A percentile compares a stretch with the other conserved stretches of the same genome.
Conservation (phyloP, 176 grass and related monocot species). For the Aegilops umbellulata region DNA sequence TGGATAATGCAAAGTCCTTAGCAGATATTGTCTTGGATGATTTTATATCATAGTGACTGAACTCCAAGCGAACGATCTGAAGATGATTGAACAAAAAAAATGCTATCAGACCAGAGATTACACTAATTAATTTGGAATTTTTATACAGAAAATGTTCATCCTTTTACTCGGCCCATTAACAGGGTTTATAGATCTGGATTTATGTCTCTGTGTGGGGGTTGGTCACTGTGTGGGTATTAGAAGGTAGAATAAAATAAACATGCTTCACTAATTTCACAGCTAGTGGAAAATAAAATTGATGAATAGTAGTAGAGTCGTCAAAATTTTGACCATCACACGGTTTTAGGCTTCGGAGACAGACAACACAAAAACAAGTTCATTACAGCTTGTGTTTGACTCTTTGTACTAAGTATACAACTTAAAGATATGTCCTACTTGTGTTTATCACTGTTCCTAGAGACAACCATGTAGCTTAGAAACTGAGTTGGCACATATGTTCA, state of each 20-base stretch:
- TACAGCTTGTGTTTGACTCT: neutral
- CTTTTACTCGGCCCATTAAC: neutral
- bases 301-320: neutral
- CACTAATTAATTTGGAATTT: neutral
- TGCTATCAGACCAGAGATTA: neutral
- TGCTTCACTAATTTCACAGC: neutral
- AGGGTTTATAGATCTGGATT: neutral
- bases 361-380: neutral
- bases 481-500: neutral
- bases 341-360: neutral
- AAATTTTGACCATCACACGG: neutral
- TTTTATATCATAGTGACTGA: slow-evolving; percentile 87
- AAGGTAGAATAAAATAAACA: slow-evolving; percentile 3
- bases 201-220: neutral
- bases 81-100: neutral
- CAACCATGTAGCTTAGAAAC: neutral
- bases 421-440: neutral
- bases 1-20: slow-evolving; percentile 93
- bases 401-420: neutral
- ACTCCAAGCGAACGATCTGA: slow-evolving; percentile 92
- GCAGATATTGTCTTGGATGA: slow-evolving; percentile 75
- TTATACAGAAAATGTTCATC: neutral
- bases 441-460: slow-evolving; percentile 13
- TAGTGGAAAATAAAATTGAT: neutral
- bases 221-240: neutral